phyloP scores from a whole-genome alignment of 1,139 yeast genomes.

The Candida neerlandica region DNA sequence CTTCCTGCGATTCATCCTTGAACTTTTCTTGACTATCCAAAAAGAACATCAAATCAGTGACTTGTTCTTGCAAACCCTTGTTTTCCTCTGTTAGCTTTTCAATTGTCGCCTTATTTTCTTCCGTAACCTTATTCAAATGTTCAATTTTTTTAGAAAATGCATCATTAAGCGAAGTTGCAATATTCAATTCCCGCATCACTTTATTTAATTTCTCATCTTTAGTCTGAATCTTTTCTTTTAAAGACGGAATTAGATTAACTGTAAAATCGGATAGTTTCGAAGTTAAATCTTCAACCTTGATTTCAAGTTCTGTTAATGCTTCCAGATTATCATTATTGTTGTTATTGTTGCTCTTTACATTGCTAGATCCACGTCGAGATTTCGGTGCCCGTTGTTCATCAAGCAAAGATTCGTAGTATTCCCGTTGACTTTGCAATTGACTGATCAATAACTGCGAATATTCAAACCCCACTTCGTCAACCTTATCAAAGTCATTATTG shows the following conservation, averaged over 20 bases:
- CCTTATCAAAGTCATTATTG: constrained; percentile 29
- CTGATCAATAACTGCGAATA: constrained; percentile 77
- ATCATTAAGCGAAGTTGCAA: constrained; percentile 49
- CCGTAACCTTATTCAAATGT: constrained; percentile 40
- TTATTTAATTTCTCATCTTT: constrained; percentile 36
- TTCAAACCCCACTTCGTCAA: constrained; percentile 66
- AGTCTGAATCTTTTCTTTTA: constrained; percentile 30
- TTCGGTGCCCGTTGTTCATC: constrained; percentile 35
- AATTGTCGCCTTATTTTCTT: constrained; percentile 26
- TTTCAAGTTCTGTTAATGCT: constrained; percentile 32
- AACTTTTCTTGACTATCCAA: constrained; percentile 74
- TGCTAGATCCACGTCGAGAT: constrained; percentile 24
- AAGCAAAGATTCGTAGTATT: constrained; percentile 70
- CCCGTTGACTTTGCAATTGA: constrained; percentile 88
- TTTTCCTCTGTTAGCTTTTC: constrained; percentile 38
- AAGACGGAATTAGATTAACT: constrained; percentile 33
- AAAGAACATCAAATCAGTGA: constrained; percentile 79
- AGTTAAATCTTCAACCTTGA: constrained; percentile 34
- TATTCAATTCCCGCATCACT: constrained; percentile 33
- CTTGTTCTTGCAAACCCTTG: constrained; percentile 64
- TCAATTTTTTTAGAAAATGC: constrained; percentile 63
- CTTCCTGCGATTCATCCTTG: constrained; percentile 68
- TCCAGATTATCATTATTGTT: constrained; percentile 2
- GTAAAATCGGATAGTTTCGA: constrained; percentile 26
- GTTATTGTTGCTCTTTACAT: not conserved